phyloP scores from a whole-genome alignment of 352 stramenopile species.

The Pythium aquatile region DNA sequence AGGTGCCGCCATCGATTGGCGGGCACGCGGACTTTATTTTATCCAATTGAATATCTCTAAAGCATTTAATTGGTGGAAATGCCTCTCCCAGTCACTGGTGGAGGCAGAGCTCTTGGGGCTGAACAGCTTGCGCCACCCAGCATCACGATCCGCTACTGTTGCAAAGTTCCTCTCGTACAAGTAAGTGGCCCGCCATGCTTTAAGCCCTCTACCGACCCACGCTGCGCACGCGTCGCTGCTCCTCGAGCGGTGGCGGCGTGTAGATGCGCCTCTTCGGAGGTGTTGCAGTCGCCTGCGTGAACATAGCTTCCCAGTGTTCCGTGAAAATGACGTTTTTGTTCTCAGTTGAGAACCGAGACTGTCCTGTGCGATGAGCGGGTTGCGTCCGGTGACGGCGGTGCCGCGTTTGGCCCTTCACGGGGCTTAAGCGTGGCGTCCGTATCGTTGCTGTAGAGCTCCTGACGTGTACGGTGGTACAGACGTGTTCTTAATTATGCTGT shows the following conservation, averaged over 20 bases:
- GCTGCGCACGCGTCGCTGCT: constrained; percentile 8
- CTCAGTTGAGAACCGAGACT: constrained; percentile 88
- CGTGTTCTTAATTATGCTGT: constrained; percentile 84
- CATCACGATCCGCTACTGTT: constrained; percentile 44
- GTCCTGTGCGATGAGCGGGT: constrained; percentile 73
- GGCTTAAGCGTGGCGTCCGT: neutral
- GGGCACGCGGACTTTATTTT: constrained; percentile 3
- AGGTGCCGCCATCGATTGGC: constrained; percentile 25
- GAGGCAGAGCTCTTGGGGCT: neutral
- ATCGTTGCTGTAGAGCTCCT: constrained; percentile 31
- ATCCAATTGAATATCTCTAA: constrained; percentile 12
- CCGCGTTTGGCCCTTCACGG: neutral
- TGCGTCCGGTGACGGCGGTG: constrained; percentile 17
- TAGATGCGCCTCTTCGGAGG: neutral
- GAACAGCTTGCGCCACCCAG: neutral
- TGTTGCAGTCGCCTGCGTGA: constrained; percentile 27
- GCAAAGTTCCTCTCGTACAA: constrained; percentile 86
- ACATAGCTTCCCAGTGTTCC: constrained; percentile 22
- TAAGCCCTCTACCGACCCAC: constrained; percentile 15
- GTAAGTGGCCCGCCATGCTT: constrained; percentile 52
- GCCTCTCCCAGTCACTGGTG: constrained; percentile 21
- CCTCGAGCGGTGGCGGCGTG: neutral
- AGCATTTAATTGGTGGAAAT: constrained; percentile 21
- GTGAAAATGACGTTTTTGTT: constrained; percentile 64
- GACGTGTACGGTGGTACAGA: constrained; percentile 85